Base-by-base conservation (phyloP, 2,329 filamentous ascomycete species). In the Decorospora gaudefroyi region DNA sequence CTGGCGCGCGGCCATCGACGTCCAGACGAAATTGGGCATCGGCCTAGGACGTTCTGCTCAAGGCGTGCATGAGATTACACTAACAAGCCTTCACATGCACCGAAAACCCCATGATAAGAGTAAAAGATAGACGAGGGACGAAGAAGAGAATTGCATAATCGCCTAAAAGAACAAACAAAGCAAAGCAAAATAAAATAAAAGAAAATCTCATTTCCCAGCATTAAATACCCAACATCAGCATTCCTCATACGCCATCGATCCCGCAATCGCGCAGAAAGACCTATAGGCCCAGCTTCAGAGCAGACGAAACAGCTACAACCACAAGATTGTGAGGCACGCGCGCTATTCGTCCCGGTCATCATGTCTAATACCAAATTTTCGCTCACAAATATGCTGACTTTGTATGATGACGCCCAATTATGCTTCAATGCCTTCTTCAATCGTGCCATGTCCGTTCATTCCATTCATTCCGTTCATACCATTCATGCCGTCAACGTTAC, bases 401-500 rank as follows among this genome's bases (percentile, higher is more conserved):
- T 43, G 6, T 27, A 25, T 40, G 29, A 28, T 29, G 17, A 7
- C 26, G 18, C n/a, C n/a, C n/a, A n/a, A n/a, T n/a, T 44, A 55
- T 44, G 51, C 48, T 26, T 53, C 53, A 35, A 57, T 46, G 34
- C 49, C 53, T 21, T 57, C 53, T 29, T 57, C 51, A 34, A 57
- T 57, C 12, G 53, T 55, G 10, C 39, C 50, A 21, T 56, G 50
- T 32, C 50, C 53, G 16, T 53, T 52, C 43, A 48, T 49, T 19
- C 46, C 50, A 22, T 36, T 23, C n/a, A n/a, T n/a, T 11, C 46
- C 46, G 29, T 50, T 57, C 36, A 45, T 41, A 6, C 59, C 58
- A 32, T 62, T 58, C 37, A 65, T 54, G 15, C 57, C 61, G 15
- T 62, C 56, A 11, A 25, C 42, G 33, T 49, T 49, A 8, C 49